A percentile compares a stretch with the other conserved stretches of the same genome.
Evolutionary conservation across 768 basidiomycete species (phyloP).

Genomic region (Podaxis sp.): DNA sequence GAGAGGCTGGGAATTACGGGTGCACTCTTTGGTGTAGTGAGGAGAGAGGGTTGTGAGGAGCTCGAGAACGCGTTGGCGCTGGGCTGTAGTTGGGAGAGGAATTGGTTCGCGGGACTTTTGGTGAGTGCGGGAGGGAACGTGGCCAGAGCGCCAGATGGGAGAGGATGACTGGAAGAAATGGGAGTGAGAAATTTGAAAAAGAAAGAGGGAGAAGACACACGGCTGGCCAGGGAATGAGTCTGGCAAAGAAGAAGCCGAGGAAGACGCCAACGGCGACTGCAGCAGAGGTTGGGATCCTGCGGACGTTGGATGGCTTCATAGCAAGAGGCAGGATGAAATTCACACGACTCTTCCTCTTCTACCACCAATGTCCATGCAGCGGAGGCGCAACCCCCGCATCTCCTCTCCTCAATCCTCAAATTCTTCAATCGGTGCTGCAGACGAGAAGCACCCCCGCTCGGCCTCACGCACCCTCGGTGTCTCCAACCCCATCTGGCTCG

Average conservation of each 20-base stretch:
- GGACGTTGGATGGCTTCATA: constrained; percentile 23
- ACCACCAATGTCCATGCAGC: constrained; percentile 51
- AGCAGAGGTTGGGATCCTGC: constrained; percentile 51
- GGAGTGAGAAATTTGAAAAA: constrained; percentile 5
- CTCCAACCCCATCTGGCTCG: constrained; percentile 68
- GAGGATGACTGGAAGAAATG: constrained; percentile 29
- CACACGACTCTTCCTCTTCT: constrained; percentile 20
- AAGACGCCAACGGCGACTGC: constrained; percentile 63
- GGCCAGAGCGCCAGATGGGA: constrained; percentile 54
- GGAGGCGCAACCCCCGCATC: constrained; percentile 55
- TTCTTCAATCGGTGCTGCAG: constrained; percentile 46
- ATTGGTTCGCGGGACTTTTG: constrained; percentile 62
- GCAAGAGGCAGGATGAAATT: constrained; percentile 3
- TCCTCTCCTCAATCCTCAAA: constrained; percentile 38
- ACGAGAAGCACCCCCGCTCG: constrained; percentile 54
- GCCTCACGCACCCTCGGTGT: constrained; percentile 60
- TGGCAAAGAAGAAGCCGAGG: constrained; percentile 58
- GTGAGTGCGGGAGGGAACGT: constrained; percentile 49
- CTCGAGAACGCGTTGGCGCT: constrained; percentile 83
- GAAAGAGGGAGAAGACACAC: constrained; percentile 23
- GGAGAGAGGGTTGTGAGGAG: constrained; percentile 85
- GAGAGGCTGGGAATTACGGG: constrained; percentile 76
- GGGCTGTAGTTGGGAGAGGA: constrained; percentile 75
- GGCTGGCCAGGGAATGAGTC: constrained; percentile 46
- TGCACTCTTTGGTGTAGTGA: constrained; percentile 93